These are phyloP conservation scores for Trifolium fragiferum DNA, from an alignment of 306 rosid species.

Conservation along the genomic window DNA sequence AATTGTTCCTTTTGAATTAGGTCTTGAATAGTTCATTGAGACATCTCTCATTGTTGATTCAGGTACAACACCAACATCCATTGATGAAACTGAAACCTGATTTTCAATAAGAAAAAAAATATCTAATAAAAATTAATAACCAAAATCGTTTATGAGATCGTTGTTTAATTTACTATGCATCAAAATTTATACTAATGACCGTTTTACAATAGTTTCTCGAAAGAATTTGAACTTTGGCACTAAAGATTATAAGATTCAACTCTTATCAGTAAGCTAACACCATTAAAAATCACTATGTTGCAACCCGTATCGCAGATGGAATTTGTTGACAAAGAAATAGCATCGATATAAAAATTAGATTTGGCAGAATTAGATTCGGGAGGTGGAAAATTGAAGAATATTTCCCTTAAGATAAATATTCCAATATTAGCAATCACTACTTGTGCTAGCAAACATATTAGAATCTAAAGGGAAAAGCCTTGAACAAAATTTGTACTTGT, in stretches of 20 bases:
- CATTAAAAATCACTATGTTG: neutral
- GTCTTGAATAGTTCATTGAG: constrained; percentile 64
- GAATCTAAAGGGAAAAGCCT: constrained; percentile 19
- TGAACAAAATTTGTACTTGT: constrained; percentile 4
- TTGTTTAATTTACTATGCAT: neutral
- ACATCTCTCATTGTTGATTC: constrained; percentile 69
- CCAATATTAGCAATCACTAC: constrained; percentile 1
- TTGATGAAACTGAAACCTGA: constrained; percentile 81
- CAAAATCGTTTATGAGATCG: neutral
- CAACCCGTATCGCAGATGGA: neutral
- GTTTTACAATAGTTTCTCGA: too few relatives aligned
- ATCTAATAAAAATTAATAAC: constrained; percentile 20
- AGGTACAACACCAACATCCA: constrained; percentile 90
- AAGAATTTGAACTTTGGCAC: too few relatives aligned
- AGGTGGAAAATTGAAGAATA: neutral
- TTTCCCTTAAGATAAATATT: constrained; percentile 3
- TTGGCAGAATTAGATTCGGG: constrained; percentile 8
- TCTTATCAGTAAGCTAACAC: neutral
- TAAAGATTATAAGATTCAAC: too few relatives aligned
- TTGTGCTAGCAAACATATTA: neutral
- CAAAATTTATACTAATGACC: neutral
- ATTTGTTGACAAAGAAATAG: constrained; percentile 25
- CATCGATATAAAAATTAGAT: neutral
- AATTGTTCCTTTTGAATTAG: constrained; percentile 80
- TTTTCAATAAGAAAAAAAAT: neutral